Evolutionary conservation across 2,329 filamentous ascomycete genomes (phyloP).

Genomic region (Ceratocystis eucalypticola): DNA sequence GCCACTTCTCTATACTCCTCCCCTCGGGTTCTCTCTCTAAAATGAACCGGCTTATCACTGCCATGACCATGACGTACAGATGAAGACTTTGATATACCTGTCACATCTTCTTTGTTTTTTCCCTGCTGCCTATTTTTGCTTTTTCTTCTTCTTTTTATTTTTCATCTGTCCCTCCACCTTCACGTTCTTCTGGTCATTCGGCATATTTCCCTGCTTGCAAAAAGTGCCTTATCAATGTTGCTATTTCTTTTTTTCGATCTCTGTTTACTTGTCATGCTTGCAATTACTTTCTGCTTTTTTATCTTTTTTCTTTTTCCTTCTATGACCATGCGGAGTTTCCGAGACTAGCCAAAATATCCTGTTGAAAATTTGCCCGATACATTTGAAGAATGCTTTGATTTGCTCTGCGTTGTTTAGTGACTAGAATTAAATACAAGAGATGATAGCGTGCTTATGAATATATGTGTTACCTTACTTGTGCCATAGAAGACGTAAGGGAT

Average conservation of each 20-base stretch:
- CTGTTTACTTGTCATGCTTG: conserved; percentile 4
- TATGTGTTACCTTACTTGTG: too few species aligned
- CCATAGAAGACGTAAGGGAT: too few species aligned
- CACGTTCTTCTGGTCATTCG: background rate
- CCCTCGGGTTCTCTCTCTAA: background rate
- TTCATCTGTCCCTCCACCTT: background rate
- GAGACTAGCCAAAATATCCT: conserved; percentile 8
- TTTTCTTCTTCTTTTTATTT: background rate
- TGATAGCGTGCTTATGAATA: background rate
- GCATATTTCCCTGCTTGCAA: background rate
- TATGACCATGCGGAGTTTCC: conserved; percentile 13
- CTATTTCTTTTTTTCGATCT: background rate
- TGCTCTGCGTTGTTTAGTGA: background rate
- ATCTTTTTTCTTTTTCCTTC: conserved; percentile 9
- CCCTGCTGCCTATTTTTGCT: background rate
- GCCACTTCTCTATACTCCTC: background rate
- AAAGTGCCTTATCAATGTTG: background rate
- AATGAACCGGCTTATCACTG: conserved; percentile 2
- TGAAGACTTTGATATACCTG: conserved; percentile 9
- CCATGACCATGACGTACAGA: conserved; percentile 7
- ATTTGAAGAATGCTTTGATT: background rate
- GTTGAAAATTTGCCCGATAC: background rate
- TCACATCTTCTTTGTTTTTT: conserved; percentile 8
- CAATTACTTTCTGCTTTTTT: conserved; percentile 5
- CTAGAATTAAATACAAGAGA: background rate